A percentile compares a stretch with the other conserved stretches of the same genome.
phyloP scores from a whole-genome alignment of 148 eudicot genomes.

The Polygonum maritimum region DNA sequence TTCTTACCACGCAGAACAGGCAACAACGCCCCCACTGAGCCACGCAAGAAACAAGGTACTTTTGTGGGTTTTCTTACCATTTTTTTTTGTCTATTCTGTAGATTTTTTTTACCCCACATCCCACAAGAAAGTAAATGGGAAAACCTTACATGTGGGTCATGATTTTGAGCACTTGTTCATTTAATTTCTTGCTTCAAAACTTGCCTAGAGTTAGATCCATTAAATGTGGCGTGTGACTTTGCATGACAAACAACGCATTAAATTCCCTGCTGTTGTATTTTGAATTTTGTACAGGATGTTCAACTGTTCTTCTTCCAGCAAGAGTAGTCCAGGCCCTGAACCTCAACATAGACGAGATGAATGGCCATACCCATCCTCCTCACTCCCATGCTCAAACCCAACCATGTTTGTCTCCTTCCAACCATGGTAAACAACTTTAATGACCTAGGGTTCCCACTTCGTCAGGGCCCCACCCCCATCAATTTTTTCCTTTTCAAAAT shows the following conservation, averaged over 20 bases:
- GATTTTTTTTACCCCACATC: not conserved
- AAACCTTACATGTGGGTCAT: not conserved
- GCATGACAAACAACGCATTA: not conserved
- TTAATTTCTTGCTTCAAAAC: not conserved
- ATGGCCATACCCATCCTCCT: conserved; percentile 2
- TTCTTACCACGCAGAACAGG: conserved; percentile 52
- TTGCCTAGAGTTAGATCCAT: not conserved
- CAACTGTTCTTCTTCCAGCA: conserved; percentile 29
- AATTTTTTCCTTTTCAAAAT: not conserved
- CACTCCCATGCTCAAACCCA: conserved; percentile 6
- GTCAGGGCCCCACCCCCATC: not conserved
- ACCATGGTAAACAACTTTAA: conserved; percentile 20
- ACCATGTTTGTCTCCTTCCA: conserved; percentile 13
- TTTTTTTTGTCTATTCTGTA: not conserved
- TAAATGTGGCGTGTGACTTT: not conserved
- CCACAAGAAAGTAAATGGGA: not conserved
- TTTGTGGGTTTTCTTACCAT: not conserved
- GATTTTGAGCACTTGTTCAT: not conserved
- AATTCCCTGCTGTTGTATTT: not conserved
- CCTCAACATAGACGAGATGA: conserved; percentile 24
- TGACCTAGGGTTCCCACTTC: not conserved
- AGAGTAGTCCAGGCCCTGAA: conserved; percentile 32
- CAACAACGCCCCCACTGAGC: conserved; percentile 14
- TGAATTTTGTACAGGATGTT: conserved; percentile 19
- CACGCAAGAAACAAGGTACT: conserved; percentile 48